These are phyloP conservation scores for Talaromyces nanjingensis DNA, from an alignment of 495 filamentous ascomycete genomes.

Conservation along the genomic window DNA sequence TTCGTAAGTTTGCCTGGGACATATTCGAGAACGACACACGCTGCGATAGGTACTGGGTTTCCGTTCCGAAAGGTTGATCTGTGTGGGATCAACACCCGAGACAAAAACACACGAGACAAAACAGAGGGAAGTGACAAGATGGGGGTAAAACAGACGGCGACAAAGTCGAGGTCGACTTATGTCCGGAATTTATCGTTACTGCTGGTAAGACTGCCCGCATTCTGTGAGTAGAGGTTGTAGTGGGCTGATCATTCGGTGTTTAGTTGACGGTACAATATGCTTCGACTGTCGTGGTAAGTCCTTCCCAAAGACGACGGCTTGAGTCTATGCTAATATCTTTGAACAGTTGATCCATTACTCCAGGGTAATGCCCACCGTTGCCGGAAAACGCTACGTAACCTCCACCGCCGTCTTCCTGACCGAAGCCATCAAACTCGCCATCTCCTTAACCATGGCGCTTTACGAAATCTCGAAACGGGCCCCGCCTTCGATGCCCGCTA, in stretches of 20 bases:
- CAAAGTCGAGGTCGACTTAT: not conserved
- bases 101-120: not conserved
- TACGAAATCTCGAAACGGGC: slow-evolving; percentile 75
- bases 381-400: slow-evolving; percentile 80
- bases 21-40: not conserved
- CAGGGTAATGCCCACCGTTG: slow-evolving; percentile 75
- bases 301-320: not conserved
- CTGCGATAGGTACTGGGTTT: not conserved
- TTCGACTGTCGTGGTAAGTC: slow-evolving; percentile 34
- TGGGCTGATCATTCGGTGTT: not conserved
- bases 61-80: not conserved
- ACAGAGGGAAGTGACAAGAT: not conserved
- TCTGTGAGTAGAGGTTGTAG: not conserved
- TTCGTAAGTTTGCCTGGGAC: not conserved
- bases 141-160: not conserved
- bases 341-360: slow-evolving; percentile 84
- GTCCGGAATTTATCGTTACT: not conserved
- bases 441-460: slow-evolving; percentile 78
- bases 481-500: slow-evolving; percentile 68
- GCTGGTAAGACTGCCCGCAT: not conserved
- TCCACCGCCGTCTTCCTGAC: slow-evolving; percentile 93
- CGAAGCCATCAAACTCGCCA: slow-evolving; percentile 82
- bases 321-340: not conserved
- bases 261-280: slow-evolving; percentile 37
- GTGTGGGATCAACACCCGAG: not conserved